A percentile compares a stretch with the other conserved stretches of the same genome.
phyloP scores from a whole-genome alignment of 1,139 yeast species.

The Kodamaea sp. region DNA sequence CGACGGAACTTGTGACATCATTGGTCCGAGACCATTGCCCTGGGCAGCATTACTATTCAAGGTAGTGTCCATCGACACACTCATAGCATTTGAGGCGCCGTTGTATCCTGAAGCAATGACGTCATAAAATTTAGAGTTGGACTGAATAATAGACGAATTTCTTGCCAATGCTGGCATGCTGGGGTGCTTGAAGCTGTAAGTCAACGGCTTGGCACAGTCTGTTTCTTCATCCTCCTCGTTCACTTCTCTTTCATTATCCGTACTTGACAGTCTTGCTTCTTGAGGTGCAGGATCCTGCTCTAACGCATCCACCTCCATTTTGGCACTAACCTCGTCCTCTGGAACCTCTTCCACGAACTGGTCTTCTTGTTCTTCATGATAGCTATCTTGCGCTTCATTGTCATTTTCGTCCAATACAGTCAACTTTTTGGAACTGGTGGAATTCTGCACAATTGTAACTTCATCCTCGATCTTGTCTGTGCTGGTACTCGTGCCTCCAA shows the following conservation, averaged over 20 bases:
- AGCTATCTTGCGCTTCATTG: constrained; percentile 9
- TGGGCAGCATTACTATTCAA: constrained; percentile 34
- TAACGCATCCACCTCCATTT: constrained; percentile 5
- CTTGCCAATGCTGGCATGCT: constrained; percentile 20
- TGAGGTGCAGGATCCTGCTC: not conserved
- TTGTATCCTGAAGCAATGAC: constrained; percentile 81
- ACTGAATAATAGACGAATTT: constrained; percentile 28
- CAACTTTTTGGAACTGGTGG: constrained; percentile 16
- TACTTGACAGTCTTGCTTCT: not conserved
- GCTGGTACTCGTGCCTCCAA: constrained; percentile 32
- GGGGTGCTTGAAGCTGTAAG: constrained; percentile 14
- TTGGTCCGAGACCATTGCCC: constrained; percentile 76
- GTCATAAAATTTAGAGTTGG: constrained; percentile 53
- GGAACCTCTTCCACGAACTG: constrained; percentile 12
- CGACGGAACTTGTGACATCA: constrained; percentile 66
- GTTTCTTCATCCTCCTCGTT: constrained; percentile 4
- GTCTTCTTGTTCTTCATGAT: constrained; percentile 14
- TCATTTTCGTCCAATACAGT: constrained; percentile 5
- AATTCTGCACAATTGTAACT: constrained; percentile 18
- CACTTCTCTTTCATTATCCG: not conserved
- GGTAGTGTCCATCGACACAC: constrained; percentile 46
- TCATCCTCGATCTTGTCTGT: constrained; percentile 28
- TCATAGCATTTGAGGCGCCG: constrained; percentile 55
- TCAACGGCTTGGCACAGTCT: constrained; percentile 7
- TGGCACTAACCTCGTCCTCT: constrained; percentile 13